phyloP scores from a whole-genome alignment of 164 flowering plant species.

The Hamamelis virginiana region DNA sequence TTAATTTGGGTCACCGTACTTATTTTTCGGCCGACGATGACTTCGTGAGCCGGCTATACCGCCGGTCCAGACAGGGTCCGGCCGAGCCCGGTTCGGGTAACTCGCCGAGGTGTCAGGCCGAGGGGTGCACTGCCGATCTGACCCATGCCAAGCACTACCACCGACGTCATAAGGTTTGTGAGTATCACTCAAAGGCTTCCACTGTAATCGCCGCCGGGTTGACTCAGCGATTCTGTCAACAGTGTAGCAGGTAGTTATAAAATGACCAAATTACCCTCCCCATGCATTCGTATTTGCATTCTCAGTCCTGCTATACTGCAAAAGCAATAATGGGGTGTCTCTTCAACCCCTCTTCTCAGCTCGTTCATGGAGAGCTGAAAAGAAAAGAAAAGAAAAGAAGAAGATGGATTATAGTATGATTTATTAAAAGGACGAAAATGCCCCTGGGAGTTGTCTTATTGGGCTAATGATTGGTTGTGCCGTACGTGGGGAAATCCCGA shows the following conservation, averaged over 20 bases:
- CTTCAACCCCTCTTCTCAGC: no score
- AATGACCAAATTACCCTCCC: conserved; percentile 27
- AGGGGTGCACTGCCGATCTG: conserved; percentile 82
- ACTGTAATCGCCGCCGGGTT: conserved; percentile 73
- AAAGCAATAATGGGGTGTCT: background rate
- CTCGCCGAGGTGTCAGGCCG: conserved; percentile 80
- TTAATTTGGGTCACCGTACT: conserved; percentile 78
- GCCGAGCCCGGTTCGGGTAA: conserved; percentile 35
- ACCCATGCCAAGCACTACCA: conserved; percentile 84
- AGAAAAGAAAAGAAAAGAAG: no score
- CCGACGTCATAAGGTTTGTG: conserved; percentile 94
- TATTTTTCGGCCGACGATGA: conserved; percentile 81
- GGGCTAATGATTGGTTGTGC: conserved; percentile 32
- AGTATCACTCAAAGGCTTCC: conserved; percentile 90
- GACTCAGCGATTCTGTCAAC: conserved; percentile 97
- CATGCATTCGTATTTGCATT: conserved; percentile 5
- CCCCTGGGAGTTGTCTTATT: conserved; percentile 17
- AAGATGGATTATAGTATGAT: no score
- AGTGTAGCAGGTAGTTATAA: conserved; percentile 80
- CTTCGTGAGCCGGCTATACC: conserved; percentile 68
- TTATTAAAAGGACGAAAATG: conserved; percentile 25
- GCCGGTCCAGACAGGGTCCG: conserved; percentile 53
- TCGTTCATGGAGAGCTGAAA: no score
- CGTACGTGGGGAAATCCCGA: conserved; percentile 54
- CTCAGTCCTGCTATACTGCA: no score